Base-by-base conservation (phyloP, 129 eudicot genomes). In the Gnaphalium uliginosum region DNA sequence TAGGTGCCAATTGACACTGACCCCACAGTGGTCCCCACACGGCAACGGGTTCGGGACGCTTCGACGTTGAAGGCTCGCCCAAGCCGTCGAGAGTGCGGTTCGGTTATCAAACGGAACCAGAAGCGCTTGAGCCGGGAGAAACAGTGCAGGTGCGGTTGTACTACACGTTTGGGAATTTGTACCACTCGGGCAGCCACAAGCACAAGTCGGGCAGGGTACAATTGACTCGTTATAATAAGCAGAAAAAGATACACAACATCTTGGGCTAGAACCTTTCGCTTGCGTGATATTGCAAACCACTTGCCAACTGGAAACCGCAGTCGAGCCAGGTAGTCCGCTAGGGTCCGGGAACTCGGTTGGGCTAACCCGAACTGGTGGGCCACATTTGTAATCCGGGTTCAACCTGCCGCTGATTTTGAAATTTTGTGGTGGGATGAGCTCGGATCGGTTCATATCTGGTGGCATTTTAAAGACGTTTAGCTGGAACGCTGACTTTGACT, bases 171-270 rank as follows among this genome's bases (percentile, higher is more conserved):
- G 83, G n/a, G 79, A 22, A 54, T 57, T 51, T 0, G 84, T 15
- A 22, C 69, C 69, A 7, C 79, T 71, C 0, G 96, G 92, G 81
- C 99, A 94, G 17, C 99, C 97, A 68, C 99, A 94, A 6, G 99
- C 93, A 33, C 99, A 94, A 4, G 99, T 94, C n/a, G 65, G 87
- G 83, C 99, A 94, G 1, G 99, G 99, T 48, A 94, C 79, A 26
- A 94, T 85, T 0, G 99, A 94, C 74, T 91, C 96, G 15, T 94
- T 94, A 67, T 74, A 91, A 72, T 75, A 94, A 58, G 99, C 96
- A 1, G 99, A 94, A 61, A 91, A 94, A 17, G 99, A 94, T 29
- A 94, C 99, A 9, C 99, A 94, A 39, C 99, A 94, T 54, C 90
- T 62, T 0, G 97, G 97, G 84, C 86, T 86, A 2, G 85, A 75